A percentile compares a stretch with the other conserved stretches of the same genome.
Conservation (phyloP, 306 rosid genomes). For the Rubus idaeus region DNA sequence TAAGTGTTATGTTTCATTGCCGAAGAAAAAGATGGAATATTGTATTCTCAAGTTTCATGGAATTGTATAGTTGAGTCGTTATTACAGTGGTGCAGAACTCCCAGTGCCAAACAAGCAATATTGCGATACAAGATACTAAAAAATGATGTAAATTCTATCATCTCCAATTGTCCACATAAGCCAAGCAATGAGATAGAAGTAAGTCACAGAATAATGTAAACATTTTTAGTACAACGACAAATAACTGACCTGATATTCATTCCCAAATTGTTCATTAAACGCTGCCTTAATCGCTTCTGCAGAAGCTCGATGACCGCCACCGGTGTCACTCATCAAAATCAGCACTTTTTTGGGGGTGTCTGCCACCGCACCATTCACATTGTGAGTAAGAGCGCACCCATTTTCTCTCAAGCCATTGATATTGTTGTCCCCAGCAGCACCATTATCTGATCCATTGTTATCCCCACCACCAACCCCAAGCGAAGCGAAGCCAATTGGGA, state of each 20-base stretch:
- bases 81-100: neutral
- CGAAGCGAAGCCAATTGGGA: constrained; percentile 84
- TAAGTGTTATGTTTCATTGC: neutral
- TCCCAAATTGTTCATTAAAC: constrained; percentile 74
- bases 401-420: constrained; percentile 40
- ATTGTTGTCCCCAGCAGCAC: constrained; percentile 24
- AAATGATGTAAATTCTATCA: no score
- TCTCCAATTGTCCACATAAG: neutral
- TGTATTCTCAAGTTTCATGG: neutral
- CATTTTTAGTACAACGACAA: neutral
- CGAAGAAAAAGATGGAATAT: neutral
- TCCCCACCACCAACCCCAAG: constrained; percentile 38
- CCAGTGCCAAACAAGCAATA: neutral
- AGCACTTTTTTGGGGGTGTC: constrained; percentile 62
- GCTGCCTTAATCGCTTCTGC: constrained; percentile 95
- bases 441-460: constrained; percentile 30
- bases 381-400: constrained; percentile 28
- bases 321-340: constrained; percentile 98
- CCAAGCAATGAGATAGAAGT: constrained; percentile 4
- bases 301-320: constrained; percentile 98
- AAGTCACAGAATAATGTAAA: no score
- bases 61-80: neutral
- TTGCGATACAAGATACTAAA: neutral
- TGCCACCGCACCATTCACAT: constrained; percentile 38
- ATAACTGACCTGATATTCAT: constrained; percentile 70